phyloP scores from a whole-genome alignment of 305 asterid species.

The Solanum chacoense region DNA sequence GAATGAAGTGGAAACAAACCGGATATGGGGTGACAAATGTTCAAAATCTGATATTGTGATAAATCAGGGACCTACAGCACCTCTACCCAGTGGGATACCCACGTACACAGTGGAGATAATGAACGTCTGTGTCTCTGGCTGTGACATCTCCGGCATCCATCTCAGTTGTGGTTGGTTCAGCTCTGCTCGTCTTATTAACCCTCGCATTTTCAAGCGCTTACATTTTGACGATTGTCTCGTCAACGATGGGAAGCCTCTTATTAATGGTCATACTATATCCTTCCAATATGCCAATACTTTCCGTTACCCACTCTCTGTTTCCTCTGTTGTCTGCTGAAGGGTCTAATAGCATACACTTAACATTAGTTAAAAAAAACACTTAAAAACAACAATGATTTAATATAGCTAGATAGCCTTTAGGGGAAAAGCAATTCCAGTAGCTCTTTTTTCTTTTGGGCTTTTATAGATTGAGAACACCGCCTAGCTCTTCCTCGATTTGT shows the following conservation, averaged over 20 bases:
- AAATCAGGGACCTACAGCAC: conserved; percentile 65
- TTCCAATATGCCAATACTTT: conserved; percentile 82
- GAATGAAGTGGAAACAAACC: conserved; percentile 39
- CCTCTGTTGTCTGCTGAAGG: conserved; percentile 48
- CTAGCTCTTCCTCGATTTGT: background rate
- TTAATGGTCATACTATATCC: conserved; percentile 46
- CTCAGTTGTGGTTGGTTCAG: conserved; percentile 90
- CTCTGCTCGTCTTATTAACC: conserved; percentile 81
- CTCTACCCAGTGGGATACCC: conserved; percentile 80
- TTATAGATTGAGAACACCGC: background rate
- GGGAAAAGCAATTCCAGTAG: background rate
- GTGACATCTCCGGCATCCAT: conserved; percentile 58
- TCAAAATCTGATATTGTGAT: conserved; percentile 63
- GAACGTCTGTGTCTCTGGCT: conserved; percentile 60
- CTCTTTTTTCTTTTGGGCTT: background rate
- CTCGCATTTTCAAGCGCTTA: conserved; percentile 62
- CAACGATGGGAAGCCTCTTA: conserved; percentile 63
- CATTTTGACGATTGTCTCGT: conserved; percentile 65
- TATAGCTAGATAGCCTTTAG: background rate
- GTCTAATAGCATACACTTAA: background rate
- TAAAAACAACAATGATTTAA: background rate
- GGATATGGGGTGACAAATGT: conserved; percentile 70
- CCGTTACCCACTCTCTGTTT: conserved; percentile 54
- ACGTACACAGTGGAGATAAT: conserved; percentile 79
- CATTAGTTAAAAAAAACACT: background rate